Percentiles rank a stretch among this genome's conserved stretches.
Evolutionary conservation across 768 basidiomycete species (phyloP).

Genomic region (Fibroporia radiculosa): DNA sequence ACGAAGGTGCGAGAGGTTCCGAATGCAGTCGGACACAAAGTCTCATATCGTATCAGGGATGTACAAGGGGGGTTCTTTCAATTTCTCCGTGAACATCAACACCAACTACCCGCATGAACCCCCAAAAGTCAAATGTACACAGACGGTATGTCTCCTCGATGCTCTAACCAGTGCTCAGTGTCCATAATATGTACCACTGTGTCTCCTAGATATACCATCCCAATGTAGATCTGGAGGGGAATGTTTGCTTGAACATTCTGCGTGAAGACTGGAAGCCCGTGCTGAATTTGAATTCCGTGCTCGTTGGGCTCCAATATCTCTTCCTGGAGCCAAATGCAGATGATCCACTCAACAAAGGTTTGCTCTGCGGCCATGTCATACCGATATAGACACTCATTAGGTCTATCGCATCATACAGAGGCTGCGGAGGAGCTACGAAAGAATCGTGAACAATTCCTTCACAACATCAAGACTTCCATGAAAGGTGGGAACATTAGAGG

Average conservation of each 20-base stretch:
- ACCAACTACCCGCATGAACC: constrained; percentile 99
- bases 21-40: not conserved
- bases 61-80: constrained; percentile 94
- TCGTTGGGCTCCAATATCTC: constrained; percentile 97
- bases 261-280: constrained; percentile 99
- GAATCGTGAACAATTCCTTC: constrained; percentile 75
- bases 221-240: constrained; percentile 96
- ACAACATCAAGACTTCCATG: constrained; percentile 86
- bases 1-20: constrained; percentile 64
- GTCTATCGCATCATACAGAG: constrained; percentile 43
- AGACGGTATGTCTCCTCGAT: constrained; percentile 62
- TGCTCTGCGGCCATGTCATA: not conserved
- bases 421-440: constrained; percentile 91
- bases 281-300: constrained; percentile 92
- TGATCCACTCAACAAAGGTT: constrained; percentile 97
- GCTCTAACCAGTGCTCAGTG: too few relatives aligned
- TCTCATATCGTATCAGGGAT: constrained; percentile 55
- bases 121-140: constrained; percentile 96
- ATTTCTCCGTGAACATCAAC: constrained; percentile 94
- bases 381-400: constrained; percentile 8
- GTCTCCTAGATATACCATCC: constrained; percentile 88
- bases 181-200: not conserved
- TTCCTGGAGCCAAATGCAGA: constrained; percentile 99
- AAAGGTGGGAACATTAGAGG: constrained; percentile 73
- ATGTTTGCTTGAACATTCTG: constrained; percentile 96